A percentile compares a stretch with the other conserved stretches of the same genome.
Evolutionary conservation across 108 stramenopile species (phyloP).

Genomic region (Pelagomonas calceolata): DNA sequence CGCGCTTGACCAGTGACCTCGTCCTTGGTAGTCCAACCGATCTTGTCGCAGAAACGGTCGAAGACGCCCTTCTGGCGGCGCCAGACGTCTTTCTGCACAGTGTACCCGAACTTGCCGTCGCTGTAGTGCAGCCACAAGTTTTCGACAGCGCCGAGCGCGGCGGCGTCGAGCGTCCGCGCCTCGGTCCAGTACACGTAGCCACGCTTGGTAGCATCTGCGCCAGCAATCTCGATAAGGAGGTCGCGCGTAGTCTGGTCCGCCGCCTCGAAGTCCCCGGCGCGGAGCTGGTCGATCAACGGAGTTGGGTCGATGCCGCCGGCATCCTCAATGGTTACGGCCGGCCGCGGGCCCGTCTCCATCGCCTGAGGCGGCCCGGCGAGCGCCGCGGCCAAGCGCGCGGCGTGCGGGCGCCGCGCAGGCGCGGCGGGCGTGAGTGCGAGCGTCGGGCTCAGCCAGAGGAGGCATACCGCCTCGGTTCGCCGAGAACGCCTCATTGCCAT

Average conservation of each 20-base stretch:
- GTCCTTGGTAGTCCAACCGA: constrained; percentile 89
- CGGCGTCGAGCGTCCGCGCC: constrained; percentile 75
- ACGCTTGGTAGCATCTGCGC: not conserved
- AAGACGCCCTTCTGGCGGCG: constrained; percentile 75
- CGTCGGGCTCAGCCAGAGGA: too few relatives aligned
- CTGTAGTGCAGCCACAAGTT: constrained; percentile 82
- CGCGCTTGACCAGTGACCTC: constrained; percentile 59
- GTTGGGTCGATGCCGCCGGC: constrained; percentile 42
- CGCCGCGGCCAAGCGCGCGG: too few relatives aligned
- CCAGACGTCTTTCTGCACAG: constrained; percentile 80
- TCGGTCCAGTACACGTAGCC: constrained; percentile 94
- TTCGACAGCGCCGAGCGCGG: constrained; percentile 87
- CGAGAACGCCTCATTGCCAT: too few relatives aligned
- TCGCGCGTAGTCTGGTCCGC: constrained; percentile 24
- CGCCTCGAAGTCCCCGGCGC: constrained; percentile 27
- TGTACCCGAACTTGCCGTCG: constrained; percentile 82
- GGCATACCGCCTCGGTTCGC: too few relatives aligned
- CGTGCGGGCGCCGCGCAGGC: too few relatives aligned
- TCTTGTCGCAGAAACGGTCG: constrained; percentile 78
- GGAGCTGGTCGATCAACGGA: constrained; percentile 31
- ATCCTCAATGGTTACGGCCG: too few relatives aligned
- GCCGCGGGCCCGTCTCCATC: too few relatives aligned
- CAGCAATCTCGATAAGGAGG: not conserved
- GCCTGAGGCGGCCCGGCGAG: too few relatives aligned
- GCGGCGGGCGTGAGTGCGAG: too few relatives aligned